Evolutionary conservation across 2,329 filamentous ascomycete genomes (phyloP).

Genomic region (Alternaria brassicicola): DNA sequence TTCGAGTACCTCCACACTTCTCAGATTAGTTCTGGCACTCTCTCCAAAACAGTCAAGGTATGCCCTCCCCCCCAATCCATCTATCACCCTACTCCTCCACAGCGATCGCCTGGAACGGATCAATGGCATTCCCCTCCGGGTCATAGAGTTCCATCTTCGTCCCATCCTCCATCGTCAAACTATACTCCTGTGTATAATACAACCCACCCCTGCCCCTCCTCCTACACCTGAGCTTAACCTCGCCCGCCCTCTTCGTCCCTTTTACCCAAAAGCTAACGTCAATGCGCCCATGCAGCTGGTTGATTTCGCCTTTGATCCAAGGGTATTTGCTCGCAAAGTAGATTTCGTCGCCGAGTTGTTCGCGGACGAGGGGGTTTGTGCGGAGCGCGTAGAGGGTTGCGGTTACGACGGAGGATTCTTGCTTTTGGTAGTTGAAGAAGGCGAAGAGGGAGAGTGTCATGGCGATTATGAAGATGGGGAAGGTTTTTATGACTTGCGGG

Average conservation of each 20-base stretch:
- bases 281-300: constrained; percentile 90
- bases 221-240: constrained; percentile 81
- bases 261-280: constrained; percentile 86
- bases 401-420: constrained; percentile 78
- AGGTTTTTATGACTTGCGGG: constrained; percentile 58
- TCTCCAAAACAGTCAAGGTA: not conserved
- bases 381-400: constrained; percentile 91
- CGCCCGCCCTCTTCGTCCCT: constrained; percentile 71
- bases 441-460: constrained; percentile 75
- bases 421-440: constrained; percentile 99
- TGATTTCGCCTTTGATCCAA: constrained; percentile 70
- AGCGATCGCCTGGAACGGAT: constrained; percentile 65
- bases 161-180: constrained; percentile 71
- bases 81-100: constrained; percentile 27
- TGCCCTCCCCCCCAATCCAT: not conserved
- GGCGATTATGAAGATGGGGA: constrained; percentile 79
- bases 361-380: constrained; percentile 75
- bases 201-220: constrained; percentile 70
- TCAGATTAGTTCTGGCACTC: not conserved
- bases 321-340: constrained; percentile 57
- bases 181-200: constrained; percentile 94
- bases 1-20: not conserved
- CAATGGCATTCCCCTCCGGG: constrained; percentile 55
- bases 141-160: constrained; percentile 78
- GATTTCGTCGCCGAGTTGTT: constrained; percentile 75